Evolutionary conservation across 305 asterid genomes (phyloP).

Genomic region (Nicotiana rustica): DNA sequence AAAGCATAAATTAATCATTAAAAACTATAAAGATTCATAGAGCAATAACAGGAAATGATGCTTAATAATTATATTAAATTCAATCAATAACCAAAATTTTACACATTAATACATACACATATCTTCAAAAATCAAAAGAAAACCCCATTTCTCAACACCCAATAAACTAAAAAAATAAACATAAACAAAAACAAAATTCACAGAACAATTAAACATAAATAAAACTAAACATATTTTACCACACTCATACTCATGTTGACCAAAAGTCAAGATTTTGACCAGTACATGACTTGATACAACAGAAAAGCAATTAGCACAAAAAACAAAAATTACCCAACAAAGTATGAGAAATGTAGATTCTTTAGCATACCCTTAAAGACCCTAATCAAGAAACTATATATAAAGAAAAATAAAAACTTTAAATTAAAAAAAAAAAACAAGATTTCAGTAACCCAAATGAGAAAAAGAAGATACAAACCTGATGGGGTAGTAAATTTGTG

Average conservation of each 20-base stretch:
- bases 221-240: background rate
- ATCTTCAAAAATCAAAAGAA: background rate
- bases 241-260: background rate
- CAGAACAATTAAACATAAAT: no score
- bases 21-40: background rate
- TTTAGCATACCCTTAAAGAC: background rate
- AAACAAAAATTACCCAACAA: background rate
- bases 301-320: conserved; percentile 2
- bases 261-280: conserved; percentile 23
- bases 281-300: background rate
- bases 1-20: background rate
- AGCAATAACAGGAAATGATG: background rate
- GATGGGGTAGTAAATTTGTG: conserved; percentile 50
- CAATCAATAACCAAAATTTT: no score
- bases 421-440: background rate
- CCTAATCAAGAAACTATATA: conserved; percentile 25
- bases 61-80: no score
- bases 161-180: background rate
- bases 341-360: background rate
- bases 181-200: background rate
- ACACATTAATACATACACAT: background rate
- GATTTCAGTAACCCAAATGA: background rate
- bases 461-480: conserved; percentile 48
- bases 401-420: background rate
- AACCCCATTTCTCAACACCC: conserved; percentile 18